Conservation (phyloP, 148 eudicot genomes). For the Oxyria digyna region DNA sequence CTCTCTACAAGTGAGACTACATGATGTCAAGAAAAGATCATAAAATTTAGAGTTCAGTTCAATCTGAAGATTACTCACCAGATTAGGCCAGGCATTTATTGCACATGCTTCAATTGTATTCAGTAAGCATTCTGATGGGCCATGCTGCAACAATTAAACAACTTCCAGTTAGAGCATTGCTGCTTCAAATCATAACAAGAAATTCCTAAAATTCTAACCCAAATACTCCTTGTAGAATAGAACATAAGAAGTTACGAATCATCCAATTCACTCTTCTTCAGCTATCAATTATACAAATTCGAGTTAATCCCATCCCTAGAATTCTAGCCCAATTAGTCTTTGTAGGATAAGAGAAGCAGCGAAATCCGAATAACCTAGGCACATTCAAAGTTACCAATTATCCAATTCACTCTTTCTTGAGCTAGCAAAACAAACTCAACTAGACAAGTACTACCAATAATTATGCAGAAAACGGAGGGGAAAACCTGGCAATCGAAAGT, state of each 20-base stretch:
- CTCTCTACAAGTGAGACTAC: not conserved
- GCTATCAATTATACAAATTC: not conserved
- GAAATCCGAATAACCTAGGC: too few relatives aligned
- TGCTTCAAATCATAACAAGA: not conserved
- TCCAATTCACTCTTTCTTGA: too few relatives aligned
- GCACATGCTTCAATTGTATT: conserved; percentile 90
- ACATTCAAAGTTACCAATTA: not conserved
- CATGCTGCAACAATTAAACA: conserved; percentile 56
- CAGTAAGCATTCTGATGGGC: conserved; percentile 57
- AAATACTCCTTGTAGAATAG: not conserved
- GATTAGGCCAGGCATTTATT: conserved; percentile 57
- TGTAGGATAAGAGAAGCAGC: too few relatives aligned
- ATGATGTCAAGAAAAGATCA: not conserved
- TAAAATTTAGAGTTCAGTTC: too few relatives aligned
- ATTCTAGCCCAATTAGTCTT: too few relatives aligned
- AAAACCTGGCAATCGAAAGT: conserved; percentile 56
- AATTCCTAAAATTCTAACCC: not conserved
- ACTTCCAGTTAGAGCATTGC: not conserved
- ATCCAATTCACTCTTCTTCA: not conserved
- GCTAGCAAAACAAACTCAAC: too few relatives aligned
- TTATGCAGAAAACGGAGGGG: not conserved
- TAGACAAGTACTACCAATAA: too few relatives aligned
- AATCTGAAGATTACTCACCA: conserved; percentile 32
- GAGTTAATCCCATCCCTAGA: too few relatives aligned
- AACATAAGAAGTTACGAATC: not conserved